Evolutionary conservation across 139 green algal species (phyloP), one percentile per base, ranked within the genome.

Genomic region (Chlorella ohadii): DNA sequence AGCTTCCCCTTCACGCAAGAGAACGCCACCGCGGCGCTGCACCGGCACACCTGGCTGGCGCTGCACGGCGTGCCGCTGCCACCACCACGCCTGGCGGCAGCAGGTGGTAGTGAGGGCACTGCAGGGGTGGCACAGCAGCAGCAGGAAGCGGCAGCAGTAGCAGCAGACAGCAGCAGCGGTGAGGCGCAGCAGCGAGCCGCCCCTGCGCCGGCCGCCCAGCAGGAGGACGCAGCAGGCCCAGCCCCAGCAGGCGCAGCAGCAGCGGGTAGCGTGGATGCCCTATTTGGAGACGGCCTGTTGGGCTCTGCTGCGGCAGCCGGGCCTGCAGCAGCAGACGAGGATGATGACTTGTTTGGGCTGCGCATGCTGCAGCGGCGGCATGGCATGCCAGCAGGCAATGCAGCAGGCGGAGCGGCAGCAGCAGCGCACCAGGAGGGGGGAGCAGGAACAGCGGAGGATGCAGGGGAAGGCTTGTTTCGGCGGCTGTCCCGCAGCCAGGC

Each of bases 281-380:
- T 72, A 1, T 38, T 72, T 17, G 65, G 33, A 5, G 68, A n/a
- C 47, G 38, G 25, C 68, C 20, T 41, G 70, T 17, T 56, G 70
- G 70, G 63, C 28, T 34, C 34, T 34, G 51, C 3, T 57, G 68
- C 36, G 33, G 68, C 68, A 55, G 23, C 68, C 47, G n/a, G 22
- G 17, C 76, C n/a, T 31, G 5, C 59, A 56, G 47, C 13, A 19
- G 73, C 36, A 28, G 75, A 87, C 16, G 65, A 81, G 0, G 81
- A 86, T 33, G 82, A 87, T 36, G 82, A 87, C 66, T 25, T 87
- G 34, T 83, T 87, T 65, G 82, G 82, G 4, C 41, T 87, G 9
- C 39, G 23, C 15, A 38, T 67, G n/a, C 81, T 79, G 72, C 41
- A 65, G 17, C 15, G 70, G 59, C 72, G 72, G 12, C 61, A 74